Evolutionary conservation across 192 early-diverging fungal species (phyloP).

Genomic region (Piromyces sp.): DNA sequence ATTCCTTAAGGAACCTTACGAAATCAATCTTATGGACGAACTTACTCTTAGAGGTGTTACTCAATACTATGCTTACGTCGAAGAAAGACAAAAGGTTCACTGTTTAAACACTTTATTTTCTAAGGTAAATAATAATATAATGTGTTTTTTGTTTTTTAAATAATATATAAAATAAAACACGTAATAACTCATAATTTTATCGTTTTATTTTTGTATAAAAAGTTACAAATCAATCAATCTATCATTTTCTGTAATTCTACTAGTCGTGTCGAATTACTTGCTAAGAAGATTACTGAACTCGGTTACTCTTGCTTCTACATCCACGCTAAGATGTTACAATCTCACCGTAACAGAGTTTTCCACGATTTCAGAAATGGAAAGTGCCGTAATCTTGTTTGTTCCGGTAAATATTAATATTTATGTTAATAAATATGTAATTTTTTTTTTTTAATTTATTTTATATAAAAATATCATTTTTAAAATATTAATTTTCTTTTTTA

Average conservation of each 20-base stretch:
- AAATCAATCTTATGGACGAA: slow-evolving; percentile 99
- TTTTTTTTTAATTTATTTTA: not conserved
- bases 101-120: slow-evolving; percentile 77
- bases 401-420: slow-evolving; percentile 25
- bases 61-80: slow-evolving; percentile 98
- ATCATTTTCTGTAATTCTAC: slow-evolving; percentile 99
- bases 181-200: too few species aligned
- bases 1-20: slow-evolving; percentile 85
- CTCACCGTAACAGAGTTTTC: slow-evolving; percentile 96
- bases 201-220: not conserved
- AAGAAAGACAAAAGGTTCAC: slow-evolving; percentile 97
- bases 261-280: slow-evolving; percentile 91
- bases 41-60: slow-evolving; percentile 93
- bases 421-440: not conserved
- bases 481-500: not conserved
- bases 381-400: slow-evolving; percentile 93
- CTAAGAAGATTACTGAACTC: slow-evolving; percentile 98
- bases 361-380: slow-evolving; percentile 98
- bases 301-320: slow-evolving; percentile 99
- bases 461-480: not conserved
- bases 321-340: slow-evolving; percentile 95
- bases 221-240: slow-evolving; percentile 99
- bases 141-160: too few species aligned
- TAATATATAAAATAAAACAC: too few species aligned
- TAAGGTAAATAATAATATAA: slow-evolving; percentile 37